These are phyloP conservation scores for Alisma plantagoaquatica DNA, from an alignment of 106 monocot genomes.

Conservation along the genomic window DNA sequence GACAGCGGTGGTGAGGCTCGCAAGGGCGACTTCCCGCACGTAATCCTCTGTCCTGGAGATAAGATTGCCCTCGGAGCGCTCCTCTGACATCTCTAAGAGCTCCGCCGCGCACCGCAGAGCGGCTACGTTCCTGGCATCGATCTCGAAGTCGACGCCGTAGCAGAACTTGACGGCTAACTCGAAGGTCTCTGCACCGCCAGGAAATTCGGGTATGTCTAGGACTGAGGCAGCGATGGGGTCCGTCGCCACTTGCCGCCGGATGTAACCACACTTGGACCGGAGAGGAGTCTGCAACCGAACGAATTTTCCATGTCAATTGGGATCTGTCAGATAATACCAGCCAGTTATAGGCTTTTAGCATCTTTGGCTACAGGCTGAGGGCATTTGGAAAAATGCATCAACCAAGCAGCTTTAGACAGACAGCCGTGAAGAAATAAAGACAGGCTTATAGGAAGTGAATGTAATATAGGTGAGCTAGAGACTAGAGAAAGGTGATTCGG, in stretches of 20 bases:
- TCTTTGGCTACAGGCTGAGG: too few relatives aligned
- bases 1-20: slow-evolving; percentile 34
- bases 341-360: neutral
- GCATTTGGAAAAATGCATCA: too few relatives aligned
- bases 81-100: slow-evolving; percentile 85
- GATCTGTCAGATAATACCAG: neutral
- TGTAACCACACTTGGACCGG: slow-evolving; percentile 60
- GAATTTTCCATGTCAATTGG: neutral
- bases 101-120: slow-evolving; percentile 69
- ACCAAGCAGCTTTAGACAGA: neutral
- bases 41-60: slow-evolving; percentile 38
- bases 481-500: neutral
- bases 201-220: slow-evolving; percentile 47
- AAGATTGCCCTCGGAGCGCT: slow-evolving; percentile 48
- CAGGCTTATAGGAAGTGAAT: neutral
- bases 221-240: slow-evolving; percentile 9
- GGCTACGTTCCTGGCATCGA: slow-evolving; percentile 44
- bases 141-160: slow-evolving; percentile 53
- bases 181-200: slow-evolving; percentile 68
- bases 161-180: slow-evolving; percentile 65
- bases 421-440: neutral
- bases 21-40: slow-evolving; percentile 43
- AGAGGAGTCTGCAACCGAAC: slow-evolving; percentile 42
- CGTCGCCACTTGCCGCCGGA: slow-evolving; percentile 33
- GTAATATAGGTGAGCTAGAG: neutral